These are phyloP conservation scores for Gossypium bickii DNA, from an alignment of 345 rosid genomes.

Conservation along the genomic window DNA sequence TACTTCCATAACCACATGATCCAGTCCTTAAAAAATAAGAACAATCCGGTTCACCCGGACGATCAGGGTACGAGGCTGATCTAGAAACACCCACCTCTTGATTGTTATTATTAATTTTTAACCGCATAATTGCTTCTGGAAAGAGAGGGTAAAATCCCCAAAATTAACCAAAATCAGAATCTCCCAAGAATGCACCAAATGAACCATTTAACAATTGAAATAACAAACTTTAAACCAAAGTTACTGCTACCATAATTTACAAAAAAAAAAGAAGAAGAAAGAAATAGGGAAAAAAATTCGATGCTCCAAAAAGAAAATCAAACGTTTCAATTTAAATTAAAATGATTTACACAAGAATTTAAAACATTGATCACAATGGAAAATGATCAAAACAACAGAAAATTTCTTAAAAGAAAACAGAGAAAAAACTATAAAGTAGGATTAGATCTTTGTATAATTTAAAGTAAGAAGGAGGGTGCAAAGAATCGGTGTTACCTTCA, in stretches of 20 bases:
- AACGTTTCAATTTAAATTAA: too few relatives aligned
- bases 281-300: too few relatives aligned
- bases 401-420: not conserved
- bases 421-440: not conserved
- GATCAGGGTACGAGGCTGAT: constrained; percentile 43
- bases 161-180: constrained; percentile 17
- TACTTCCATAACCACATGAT: constrained; percentile 62
- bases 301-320: too few relatives aligned
- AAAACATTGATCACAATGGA: not conserved
- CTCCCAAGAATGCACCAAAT: too few relatives aligned
- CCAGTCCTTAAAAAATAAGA: constrained; percentile 63
- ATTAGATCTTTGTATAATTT: constrained; percentile 9
- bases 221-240: too few relatives aligned
- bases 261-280: too few relatives aligned
- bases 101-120: constrained; percentile 53
- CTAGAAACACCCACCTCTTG: constrained; percentile 21
- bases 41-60: constrained; percentile 75
- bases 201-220: too few relatives aligned
- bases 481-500: constrained; percentile 45
- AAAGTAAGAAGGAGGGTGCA: not conserved
- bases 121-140: constrained; percentile 45
- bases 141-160: constrained; percentile 10
- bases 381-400: not conserved
- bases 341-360: not conserved
- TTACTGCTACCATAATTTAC: too few relatives aligned